Conservation (phyloP, 495 filamentous ascomycete genomes). For the Neurospora hispaniola region DNA sequence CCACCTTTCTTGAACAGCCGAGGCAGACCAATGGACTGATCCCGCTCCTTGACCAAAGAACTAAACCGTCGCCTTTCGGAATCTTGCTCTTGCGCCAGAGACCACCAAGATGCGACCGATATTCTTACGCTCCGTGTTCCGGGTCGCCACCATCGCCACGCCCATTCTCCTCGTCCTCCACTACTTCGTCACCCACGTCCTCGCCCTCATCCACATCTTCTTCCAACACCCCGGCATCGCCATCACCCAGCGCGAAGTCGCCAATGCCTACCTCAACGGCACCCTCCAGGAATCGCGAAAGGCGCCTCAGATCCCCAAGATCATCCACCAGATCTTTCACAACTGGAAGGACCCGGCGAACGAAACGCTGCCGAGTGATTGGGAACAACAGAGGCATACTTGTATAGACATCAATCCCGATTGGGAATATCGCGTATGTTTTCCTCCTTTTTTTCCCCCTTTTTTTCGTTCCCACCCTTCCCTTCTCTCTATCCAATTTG, state of each 20-base stretch:
- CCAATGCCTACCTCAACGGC: slow-evolving; percentile 3
- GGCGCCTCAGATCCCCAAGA: slow-evolving; percentile 48
- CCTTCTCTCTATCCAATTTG: too few species aligned
- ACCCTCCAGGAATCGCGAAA: not conserved
- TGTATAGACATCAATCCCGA: slow-evolving; percentile 67
- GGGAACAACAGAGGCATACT: slow-evolving; percentile 60
- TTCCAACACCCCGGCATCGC: slow-evolving; percentile 18
- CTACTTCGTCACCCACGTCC: slow-evolving; percentile 11
- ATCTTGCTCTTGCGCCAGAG: not conserved
- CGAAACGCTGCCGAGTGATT: slow-evolving; percentile 61
- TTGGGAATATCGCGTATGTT: slow-evolving; percentile 69
- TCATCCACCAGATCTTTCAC: slow-evolving; percentile 82
- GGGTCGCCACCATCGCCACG: slow-evolving; percentile 5
- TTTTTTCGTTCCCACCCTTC: not conserved
- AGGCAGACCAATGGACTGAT: not conserved
- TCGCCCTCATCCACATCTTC: slow-evolving; percentile 18
- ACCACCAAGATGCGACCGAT: not conserved
- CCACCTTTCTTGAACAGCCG: not conserved
- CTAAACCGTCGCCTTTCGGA: not conserved
- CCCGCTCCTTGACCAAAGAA: not conserved
- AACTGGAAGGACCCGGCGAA: slow-evolving; percentile 37
- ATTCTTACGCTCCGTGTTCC: slow-evolving; percentile 2
- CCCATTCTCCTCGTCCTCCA: slow-evolving; percentile 2
- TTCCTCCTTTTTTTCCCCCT: not conserved
- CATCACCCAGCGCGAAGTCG: slow-evolving; percentile 14